Evolutionary conservation across 148 eudicot species (phyloP), one percentile per base, ranked within the genome.

Genomic region (Vaccinium corymbosum): DNA sequence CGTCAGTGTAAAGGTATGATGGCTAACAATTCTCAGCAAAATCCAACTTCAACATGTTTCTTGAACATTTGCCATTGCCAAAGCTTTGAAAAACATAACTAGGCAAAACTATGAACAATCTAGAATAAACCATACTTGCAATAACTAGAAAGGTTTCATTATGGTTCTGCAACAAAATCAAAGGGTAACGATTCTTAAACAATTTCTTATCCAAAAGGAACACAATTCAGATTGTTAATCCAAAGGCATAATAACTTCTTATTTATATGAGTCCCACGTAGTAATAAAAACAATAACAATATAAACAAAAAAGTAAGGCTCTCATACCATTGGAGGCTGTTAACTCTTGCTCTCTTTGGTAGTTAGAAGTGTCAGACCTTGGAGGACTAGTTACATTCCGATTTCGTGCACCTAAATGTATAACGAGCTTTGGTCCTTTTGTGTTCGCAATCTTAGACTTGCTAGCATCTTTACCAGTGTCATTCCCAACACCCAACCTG

Each of bases 361-460:
- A 85, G 85, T 90, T 91, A 79, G 97, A 92, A 84, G 93, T 89
- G 82, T 94, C 97, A 78, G 97, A 92, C 87, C 84, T 92, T 25
- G 98, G 95, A 87, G 98, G 90, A 82, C 85, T 84, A 78, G 91
- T 83, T 53, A 87, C 80, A 74, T 91, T 91, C 89, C 86, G 92
- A 87, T 88, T 91, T 72, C 94, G 87, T 27, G 90, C 91, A 22
- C 98, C 99, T 84, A 97, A 88, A 88, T 97, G 99, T 89, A 97
- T 97, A 80, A 94, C 98, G 68, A 94, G 90, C 88, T 94, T 97
- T 38, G 94, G 89, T 52, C 95, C 98, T 87, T 92, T 93, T 66
- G 90, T 64, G 49, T 92, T 93, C 83, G 91, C 68, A 38, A 83
- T 78, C 88, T 88, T 91, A 5, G 91, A 87, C 80, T 87, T 89